Percentiles rank a stretch among this genome's conserved stretches.
Evolutionary conservation across 306 rosid genomes (phyloP).

Genomic region (Canavalia ensiformis): DNA sequence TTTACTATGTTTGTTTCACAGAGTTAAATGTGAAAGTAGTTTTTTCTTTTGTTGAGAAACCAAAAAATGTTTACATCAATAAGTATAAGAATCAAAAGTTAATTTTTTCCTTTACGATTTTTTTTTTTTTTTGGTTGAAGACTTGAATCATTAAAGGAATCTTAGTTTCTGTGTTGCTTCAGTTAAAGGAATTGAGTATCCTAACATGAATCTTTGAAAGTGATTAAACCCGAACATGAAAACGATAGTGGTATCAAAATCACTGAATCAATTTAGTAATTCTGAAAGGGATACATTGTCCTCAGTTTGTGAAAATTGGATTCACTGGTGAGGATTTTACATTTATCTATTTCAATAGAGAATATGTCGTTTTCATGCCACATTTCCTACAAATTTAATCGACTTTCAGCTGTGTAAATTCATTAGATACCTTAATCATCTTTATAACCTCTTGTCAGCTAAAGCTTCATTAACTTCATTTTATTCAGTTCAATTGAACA

Average conservation of each 20-base stretch:
- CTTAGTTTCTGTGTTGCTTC: conserved; percentile 4
- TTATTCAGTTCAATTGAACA: conserved; percentile 42
- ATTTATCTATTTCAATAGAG: conserved; percentile 14
- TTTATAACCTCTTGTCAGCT: conserved; percentile 45
- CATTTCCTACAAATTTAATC: conserved; percentile 37
- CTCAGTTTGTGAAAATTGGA: conserved; percentile 40
- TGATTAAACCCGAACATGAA: conserved; percentile 43
- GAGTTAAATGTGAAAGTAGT: background rate
- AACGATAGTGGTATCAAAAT: conserved; percentile 48
- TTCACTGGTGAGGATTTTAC: conserved; percentile 35
- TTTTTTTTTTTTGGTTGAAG: background rate
- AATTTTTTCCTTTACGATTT: background rate
- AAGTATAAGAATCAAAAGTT: background rate
- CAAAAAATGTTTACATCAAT: background rate
- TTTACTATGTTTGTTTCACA: conserved; percentile 5
- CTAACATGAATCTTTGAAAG: conserved; percentile 29
- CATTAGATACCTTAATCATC: conserved; percentile 39
- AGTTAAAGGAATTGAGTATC: conserved; percentile 41
- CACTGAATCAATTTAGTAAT: conserved; percentile 49
- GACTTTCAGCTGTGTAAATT: conserved; percentile 24
- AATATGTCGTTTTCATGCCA: conserved; percentile 49
- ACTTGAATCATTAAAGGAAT: conserved; percentile 14
- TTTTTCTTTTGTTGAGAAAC: background rate
- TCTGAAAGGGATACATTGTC: conserved; percentile 40
- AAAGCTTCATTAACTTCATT: conserved; percentile 46